A percentile compares a stretch with the other conserved stretches of the same genome.
Evolutionary conservation across 768 basidiomycete species (phyloP).

Genomic region (Kwoniella sp.): DNA sequence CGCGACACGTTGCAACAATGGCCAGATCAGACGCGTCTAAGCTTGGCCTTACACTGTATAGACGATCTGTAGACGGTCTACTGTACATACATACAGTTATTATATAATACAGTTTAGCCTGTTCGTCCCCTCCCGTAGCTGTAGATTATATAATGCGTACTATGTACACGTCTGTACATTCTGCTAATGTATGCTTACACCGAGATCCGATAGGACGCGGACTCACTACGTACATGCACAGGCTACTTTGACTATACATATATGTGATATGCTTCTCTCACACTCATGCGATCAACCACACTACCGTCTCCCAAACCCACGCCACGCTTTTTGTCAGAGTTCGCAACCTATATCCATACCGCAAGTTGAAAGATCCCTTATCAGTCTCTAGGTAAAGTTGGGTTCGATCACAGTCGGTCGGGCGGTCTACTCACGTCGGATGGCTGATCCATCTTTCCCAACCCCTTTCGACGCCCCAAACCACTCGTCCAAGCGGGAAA

Average conservation of each 20-base stretch:
- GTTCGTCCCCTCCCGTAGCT: too few species aligned
- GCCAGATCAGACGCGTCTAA: background rate
- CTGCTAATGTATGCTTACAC: too few species aligned
- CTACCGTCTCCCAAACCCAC: constrained; percentile 3
- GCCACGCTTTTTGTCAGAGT: background rate
- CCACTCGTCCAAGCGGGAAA: constrained; percentile 27
- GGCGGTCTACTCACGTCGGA: constrained; percentile 34
- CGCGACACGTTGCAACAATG: too few species aligned
- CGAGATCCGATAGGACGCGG: background rate
- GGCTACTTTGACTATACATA: background rate
- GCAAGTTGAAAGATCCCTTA: too few species aligned
- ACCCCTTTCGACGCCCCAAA: constrained; percentile 15
- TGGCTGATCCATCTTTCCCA: constrained; percentile 30
- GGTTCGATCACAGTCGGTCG: background rate
- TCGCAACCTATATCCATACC: background rate
- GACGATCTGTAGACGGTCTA: too few species aligned
- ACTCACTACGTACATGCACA: background rate
- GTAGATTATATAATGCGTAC: background rate
- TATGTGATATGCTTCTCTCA: background rate
- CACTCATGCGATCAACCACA: background rate
- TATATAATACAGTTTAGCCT: background rate
- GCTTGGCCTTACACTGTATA: too few species aligned
- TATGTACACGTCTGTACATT: too few species aligned
- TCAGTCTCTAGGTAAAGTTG: too few species aligned
- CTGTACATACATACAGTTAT: background rate